Percentiles rank a stretch among this genome's conserved stretches.
These are phyloP conservation scores for Arabidopsis thaliana DNA, from an alignment of 345 rosid species.

Conservation along the genomic window DNA sequence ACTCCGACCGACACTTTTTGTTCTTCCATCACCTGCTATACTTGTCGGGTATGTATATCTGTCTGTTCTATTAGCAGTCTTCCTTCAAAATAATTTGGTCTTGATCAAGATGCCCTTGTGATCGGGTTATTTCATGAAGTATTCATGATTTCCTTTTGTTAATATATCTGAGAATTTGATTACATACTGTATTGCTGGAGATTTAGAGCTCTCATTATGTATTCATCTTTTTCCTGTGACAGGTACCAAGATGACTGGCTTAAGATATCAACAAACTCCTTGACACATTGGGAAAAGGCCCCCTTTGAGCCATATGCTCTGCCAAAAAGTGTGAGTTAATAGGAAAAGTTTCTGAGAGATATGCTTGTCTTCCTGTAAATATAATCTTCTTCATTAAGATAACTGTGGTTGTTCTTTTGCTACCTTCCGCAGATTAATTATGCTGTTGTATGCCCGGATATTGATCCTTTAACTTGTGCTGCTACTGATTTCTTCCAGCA, in stretches of 20 bases:
- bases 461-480: conserved; percentile 90
- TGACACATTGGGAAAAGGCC: conserved; percentile 97
- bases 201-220: conserved; percentile 13
- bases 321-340: conserved; percentile 72
- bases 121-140: conserved; percentile 8
- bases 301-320: conserved; percentile 96
- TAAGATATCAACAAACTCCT: conserved; percentile 77
- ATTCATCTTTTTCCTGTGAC: conserved; percentile 31
- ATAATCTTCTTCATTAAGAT: conserved; percentile 20
- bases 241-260: conserved; percentile 99
- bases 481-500: conserved; percentile 96
- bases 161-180: conserved; percentile 7
- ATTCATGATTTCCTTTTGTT: conserved; percentile 16
- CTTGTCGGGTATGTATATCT: conserved; percentile 83
- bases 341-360: not conserved
- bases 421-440: conserved; percentile 70
- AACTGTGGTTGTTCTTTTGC: conserved; percentile 14
- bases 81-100: conserved; percentile 11
- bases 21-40: conserved; percentile 90
- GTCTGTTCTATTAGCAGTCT: conserved; percentile 20
- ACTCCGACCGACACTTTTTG: conserved; percentile 75
- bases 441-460: conserved; percentile 91
- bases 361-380: conserved; percentile 19
- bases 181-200: conserved; percentile 17
- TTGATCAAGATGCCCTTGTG: conserved; percentile 23